A percentile compares a stretch with the other conserved stretches of the same genome.
These are phyloP conservation scores for Malassezia arunalokei DNA, from an alignment of 1,284 basidiomycete species.

Conservation along the genomic window DNA sequence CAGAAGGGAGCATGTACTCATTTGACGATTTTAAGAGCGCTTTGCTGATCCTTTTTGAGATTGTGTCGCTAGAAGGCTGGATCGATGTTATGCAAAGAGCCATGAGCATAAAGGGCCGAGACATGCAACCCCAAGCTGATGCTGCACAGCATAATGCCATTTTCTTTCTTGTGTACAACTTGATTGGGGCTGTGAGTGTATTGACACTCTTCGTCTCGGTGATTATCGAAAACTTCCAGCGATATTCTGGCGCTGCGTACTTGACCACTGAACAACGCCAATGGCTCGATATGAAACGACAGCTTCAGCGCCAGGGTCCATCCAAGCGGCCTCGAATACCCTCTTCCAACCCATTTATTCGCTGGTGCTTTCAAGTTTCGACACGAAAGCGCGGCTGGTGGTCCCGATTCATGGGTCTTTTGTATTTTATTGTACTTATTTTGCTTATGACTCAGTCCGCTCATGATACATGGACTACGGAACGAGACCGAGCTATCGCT, in stretches of 20 bases:
- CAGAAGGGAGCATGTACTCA: constrained; percentile 69
- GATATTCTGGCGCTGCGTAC: constrained; percentile 63
- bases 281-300: constrained; percentile 84
- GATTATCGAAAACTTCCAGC: constrained; percentile 83
- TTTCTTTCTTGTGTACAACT: constrained; percentile 85
- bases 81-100: constrained; percentile 75
- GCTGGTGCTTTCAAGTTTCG: constrained; percentile 86
- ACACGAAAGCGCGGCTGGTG: constrained; percentile 89
- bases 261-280: constrained; percentile 74
- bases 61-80: constrained; percentile 90
- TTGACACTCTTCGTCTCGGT: constrained; percentile 54
- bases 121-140: constrained; percentile 35
- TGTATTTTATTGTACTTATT: constrained; percentile 75
- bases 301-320: constrained; percentile 75
- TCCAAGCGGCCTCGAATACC: constrained; percentile 62
- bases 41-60: constrained; percentile 86
- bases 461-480: constrained; percentile 53
- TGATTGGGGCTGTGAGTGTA: constrained; percentile 75
- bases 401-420: constrained; percentile 66
- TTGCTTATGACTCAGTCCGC: constrained; percentile 77
- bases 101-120: constrained; percentile 62
- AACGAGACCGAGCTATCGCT: constrained; percentile 62
- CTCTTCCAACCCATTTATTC: constrained; percentile 55
- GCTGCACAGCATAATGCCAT: constrained; percentile 55
- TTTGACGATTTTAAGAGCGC: constrained; percentile 81